A percentile compares a stretch with the other conserved stretches of the same genome.
phyloP scores from a whole-genome alignment of 208 protist genomes.

The Plasmodiophora brassicae region DNA sequence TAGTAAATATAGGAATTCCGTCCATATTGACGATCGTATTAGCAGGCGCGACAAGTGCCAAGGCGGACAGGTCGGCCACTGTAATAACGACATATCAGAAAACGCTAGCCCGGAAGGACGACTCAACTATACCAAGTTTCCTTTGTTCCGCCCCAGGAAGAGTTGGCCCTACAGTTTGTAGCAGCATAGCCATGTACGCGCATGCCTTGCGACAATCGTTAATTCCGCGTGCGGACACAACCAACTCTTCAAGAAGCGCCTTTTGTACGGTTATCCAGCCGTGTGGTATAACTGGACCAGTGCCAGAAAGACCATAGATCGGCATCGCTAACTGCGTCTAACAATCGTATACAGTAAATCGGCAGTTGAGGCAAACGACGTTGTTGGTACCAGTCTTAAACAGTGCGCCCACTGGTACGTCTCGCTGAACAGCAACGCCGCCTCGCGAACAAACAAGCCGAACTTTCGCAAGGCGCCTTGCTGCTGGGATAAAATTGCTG shows the following conservation, averaged over 20 bases:
- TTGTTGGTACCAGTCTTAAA: background rate
- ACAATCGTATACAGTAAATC: background rate
- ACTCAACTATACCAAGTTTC: too few relatives aligned
- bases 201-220: background rate
- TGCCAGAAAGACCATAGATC: background rate
- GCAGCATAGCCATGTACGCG: background rate
- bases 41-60: background rate
- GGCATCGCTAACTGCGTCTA: background rate
- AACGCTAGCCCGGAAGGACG: background rate
- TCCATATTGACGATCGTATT: background rate
- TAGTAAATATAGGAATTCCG: background rate
- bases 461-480: conserved; percentile 18
- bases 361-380: background rate
- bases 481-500: background rate
- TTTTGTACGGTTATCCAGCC: background rate
- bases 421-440: background rate
- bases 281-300: background rate
- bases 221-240: background rate
- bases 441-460: conserved; percentile 8
- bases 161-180: too few relatives aligned
- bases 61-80: background rate
- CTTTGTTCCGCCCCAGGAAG: too few relatives aligned
- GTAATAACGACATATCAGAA: background rate
- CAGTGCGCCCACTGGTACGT: background rate
- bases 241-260: background rate